A percentile compares a stretch with the other conserved stretches of the same genome.
phyloP scores from a whole-genome alignment of 2,329 filamentous ascomycete species.

The Alternaria panax region DNA sequence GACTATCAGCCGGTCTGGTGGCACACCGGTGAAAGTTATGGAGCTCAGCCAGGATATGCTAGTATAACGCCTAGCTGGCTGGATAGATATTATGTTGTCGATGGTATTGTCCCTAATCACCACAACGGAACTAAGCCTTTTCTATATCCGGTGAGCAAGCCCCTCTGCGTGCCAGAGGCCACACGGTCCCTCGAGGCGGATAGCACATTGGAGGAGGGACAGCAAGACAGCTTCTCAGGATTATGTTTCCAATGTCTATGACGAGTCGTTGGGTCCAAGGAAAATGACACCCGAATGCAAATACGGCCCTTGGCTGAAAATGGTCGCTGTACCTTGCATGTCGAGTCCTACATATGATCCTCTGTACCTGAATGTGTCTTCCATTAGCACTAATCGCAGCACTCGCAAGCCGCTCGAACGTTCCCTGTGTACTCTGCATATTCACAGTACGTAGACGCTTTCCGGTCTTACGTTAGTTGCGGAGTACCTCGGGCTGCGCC shows the following conservation, averaged over 20 bases:
- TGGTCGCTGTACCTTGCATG: background rate
- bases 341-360: background rate
- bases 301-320: background rate
- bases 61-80: background rate
- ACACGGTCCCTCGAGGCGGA: background rate
- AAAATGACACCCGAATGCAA: background rate
- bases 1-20: background rate
- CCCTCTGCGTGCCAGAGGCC: background rate
- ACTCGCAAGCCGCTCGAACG: background rate
- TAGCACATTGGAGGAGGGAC: background rate
- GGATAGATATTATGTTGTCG: background rate
- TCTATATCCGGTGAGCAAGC: background rate
- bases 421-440: background rate
- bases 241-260: background rate
- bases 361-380: background rate
- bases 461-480: slow-evolving; percentile 1
- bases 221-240: background rate
- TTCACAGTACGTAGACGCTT: background rate
- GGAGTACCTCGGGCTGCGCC: slow-evolving; percentile 10
- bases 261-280: background rate
- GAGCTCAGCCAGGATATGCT: background rate
- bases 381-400: background rate
- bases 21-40: background rate
- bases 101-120: background rate
- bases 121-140: background rate